Conservation (phyloP, 2,329 filamentous ascomycete species). For the Nemania sp. region DNA sequence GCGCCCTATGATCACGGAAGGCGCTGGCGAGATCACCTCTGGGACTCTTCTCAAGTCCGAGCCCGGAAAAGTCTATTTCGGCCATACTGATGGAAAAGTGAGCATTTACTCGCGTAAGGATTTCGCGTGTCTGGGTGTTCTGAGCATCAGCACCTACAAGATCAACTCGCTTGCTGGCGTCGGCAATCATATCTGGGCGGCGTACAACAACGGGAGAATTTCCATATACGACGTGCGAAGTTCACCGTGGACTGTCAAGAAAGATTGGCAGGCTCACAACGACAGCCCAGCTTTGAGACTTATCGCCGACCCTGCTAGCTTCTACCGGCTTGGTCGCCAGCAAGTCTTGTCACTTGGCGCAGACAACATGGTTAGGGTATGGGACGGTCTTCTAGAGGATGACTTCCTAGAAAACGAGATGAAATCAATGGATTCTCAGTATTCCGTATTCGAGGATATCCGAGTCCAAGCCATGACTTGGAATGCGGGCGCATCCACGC, state of each 20-base stretch:
- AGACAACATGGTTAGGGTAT: slow-evolving; percentile 81
- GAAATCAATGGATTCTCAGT: slow-evolving; percentile 80
- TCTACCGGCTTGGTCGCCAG: slow-evolving; percentile 81
- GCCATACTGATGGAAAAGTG: slow-evolving; percentile 90
- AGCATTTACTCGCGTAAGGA: slow-evolving; percentile 84
- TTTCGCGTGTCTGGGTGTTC: slow-evolving; percentile 74
- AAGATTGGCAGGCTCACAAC: slow-evolving; percentile 93
- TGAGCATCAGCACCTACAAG: slow-evolving; percentile 92
- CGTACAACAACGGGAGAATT: slow-evolving; percentile 90
- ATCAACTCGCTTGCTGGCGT: slow-evolving; percentile 85
- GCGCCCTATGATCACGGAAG: slow-evolving; percentile 69
- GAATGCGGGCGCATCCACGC: slow-evolving; percentile 98
- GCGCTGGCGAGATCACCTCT: slow-evolving; percentile 84
- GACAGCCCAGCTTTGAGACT: slow-evolving; percentile 75
- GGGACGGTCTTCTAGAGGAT: slow-evolving; percentile 91
- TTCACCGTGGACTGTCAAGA: slow-evolving; percentile 86
- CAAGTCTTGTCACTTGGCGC: slow-evolving; percentile 87
- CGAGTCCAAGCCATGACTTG: slow-evolving; percentile 84
- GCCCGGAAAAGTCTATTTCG: slow-evolving; percentile 81
- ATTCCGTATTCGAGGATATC: slow-evolving; percentile 83
- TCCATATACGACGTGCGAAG: slow-evolving; percentile 86
- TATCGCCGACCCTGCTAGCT: slow-evolving; percentile 75
- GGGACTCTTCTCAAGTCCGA: slow-evolving; percentile 76
- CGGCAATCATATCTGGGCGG: slow-evolving; percentile 85
- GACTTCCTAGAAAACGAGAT: slow-evolving; percentile 93